Base-by-base conservation (phyloP, 805 yeast genomes). In the Yamadazyma olivae region DNA sequence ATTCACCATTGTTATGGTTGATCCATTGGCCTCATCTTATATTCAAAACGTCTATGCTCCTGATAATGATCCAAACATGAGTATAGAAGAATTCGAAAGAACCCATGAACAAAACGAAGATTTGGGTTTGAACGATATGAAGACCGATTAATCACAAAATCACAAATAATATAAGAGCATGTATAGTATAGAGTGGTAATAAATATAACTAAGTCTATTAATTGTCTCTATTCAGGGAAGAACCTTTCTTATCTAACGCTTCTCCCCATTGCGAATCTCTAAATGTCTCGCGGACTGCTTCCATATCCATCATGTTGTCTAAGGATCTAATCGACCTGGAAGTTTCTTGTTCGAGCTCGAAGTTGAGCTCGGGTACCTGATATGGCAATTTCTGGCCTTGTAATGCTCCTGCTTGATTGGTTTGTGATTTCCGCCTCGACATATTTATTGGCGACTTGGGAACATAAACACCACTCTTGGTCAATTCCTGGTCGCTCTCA, bases 11-110 rank as follows among this genome's bases (percentile, higher is more conserved):
- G 57, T 77, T 27, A 84, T 93, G 95, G 89, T 81, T 46, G 99
- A 93, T 62, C 99, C 99, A 5, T 66, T 93, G 51, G 96, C 97
- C 14, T 83, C 95, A 4, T 88, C 96, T 0, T 93, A 93, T 54
- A 84, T 93, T 44, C 99, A 93, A 64, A 93, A 93, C 56, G 93
- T 91, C n/a, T 93, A 90, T 56, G 99, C 99, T 23, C 99, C 99
- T 18, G 99, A 93, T 64, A 77, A 77, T 27, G 99, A 93, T 64
- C 99, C 99, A 46, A 87, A 91, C 57, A 93, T 93, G 98, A 71
- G 59, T 27, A 77, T 85, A 42, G 96, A 84, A 63, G 96, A 93
- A 39, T 87, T 78, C 49, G 95, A 88, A 48, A 84, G 99, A 70
- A 81, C 95, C 2, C 67, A 71, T 27, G 83, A 87, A 53, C 95